phyloP scores from a whole-genome alignment of 2,329 filamentous ascomycete species.

The Plenodomus tracheiphilus region DNA sequence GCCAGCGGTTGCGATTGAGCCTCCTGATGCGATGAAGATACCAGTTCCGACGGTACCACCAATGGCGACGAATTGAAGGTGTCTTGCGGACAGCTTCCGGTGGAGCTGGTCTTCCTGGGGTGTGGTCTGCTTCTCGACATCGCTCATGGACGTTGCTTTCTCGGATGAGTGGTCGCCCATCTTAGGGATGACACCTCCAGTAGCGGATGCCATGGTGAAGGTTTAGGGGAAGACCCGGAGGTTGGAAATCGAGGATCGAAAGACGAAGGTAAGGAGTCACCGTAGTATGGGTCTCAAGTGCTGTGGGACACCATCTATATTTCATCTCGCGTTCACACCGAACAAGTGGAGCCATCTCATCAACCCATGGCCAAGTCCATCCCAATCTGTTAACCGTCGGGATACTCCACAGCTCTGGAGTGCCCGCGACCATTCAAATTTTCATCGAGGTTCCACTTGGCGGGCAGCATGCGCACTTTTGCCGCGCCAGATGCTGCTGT shows the following conservation, averaged over 20 bases:
- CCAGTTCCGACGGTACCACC: constrained; percentile 46
- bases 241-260: constrained; percentile 12
- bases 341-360: constrained; percentile 22
- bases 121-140: constrained; percentile 42
- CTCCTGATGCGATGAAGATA: constrained; percentile 57
- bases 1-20: constrained; percentile 53
- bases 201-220: constrained; percentile 26
- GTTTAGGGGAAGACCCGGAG: constrained; percentile 12
- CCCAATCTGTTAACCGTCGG: constrained; percentile 26
- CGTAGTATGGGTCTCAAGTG: constrained; percentile 17
- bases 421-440: constrained; percentile 30
- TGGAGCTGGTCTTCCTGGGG: constrained; percentile 33
- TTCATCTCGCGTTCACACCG: constrained; percentile 9
- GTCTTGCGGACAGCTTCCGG: constrained; percentile 42
- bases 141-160: constrained; percentile 35
- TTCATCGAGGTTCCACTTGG: constrained; percentile 39
- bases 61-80: constrained; percentile 47
- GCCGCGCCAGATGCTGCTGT: constrained; percentile 18
- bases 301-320: constrained; percentile 18
- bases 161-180: constrained; percentile 30
- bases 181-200: constrained; percentile 31
- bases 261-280: constrained; percentile 15
- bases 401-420: constrained; percentile 29
- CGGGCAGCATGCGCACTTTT: constrained; percentile 18
- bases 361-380: constrained; percentile 9